Conservation (phyloP, 768 basidiomycete genomes). For the Boletus pseudopeckii region DNA sequence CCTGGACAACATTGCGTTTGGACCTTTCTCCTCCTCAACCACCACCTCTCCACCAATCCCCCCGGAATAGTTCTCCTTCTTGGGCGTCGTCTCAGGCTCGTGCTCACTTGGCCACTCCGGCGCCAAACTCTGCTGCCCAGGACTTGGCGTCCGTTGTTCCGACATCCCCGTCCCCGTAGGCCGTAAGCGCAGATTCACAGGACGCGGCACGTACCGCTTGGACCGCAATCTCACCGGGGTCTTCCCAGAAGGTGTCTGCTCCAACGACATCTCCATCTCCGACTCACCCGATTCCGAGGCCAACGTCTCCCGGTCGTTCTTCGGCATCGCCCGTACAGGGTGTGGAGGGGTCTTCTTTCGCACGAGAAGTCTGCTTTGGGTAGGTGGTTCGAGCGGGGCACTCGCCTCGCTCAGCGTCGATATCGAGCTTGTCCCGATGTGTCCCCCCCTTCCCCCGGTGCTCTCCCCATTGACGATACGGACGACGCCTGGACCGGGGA, state of each 20-base stretch:
- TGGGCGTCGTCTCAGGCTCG: constrained; percentile 56
- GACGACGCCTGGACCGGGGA: constrained; percentile 10
- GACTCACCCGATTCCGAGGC: constrained; percentile 37
- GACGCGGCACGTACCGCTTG: constrained; percentile 47
- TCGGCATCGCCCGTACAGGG: constrained; percentile 1
- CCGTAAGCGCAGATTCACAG: constrained; percentile 47
- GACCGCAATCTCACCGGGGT: constrained; percentile 45
- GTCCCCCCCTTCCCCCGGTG: constrained; percentile 11
- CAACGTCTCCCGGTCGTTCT: neutral
- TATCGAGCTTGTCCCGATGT: constrained; percentile 28
- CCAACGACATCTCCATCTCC: constrained; percentile 34
- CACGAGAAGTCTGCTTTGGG: constrained; percentile 28
- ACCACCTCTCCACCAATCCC: constrained; percentile 7
- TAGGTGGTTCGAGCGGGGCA: constrained; percentile 26
- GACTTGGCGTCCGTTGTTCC: constrained; percentile 38
- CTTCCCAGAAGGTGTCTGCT: constrained; percentile 32
- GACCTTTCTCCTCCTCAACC: neutral
- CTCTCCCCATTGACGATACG: constrained; percentile 31
- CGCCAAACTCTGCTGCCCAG: constrained; percentile 45
- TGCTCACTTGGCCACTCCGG: constrained; percentile 55
- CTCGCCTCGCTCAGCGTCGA: constrained; percentile 27
- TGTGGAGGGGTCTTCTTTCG: constrained; percentile 40
- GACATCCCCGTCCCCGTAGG: constrained; percentile 12
- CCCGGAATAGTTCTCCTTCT: constrained; percentile 45
- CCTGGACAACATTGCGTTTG: constrained; percentile 19